phyloP scores from a whole-genome alignment of 164 flowering plant species.

The Liquidambar formosana region DNA sequence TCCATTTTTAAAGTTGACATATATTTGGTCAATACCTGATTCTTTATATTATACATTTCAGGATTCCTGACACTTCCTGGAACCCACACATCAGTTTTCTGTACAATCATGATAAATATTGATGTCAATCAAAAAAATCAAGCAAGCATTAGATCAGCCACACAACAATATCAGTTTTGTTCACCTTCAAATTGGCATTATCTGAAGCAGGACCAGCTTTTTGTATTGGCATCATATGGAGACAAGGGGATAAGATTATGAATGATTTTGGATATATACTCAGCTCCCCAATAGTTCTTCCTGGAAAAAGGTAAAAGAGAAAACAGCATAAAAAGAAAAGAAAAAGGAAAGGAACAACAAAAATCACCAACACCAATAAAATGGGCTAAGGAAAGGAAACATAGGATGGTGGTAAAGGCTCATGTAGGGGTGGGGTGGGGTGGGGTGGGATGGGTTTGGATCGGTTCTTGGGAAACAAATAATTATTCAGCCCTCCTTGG shows the following conservation, averaged over 20 bases:
- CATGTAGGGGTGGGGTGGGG: no score
- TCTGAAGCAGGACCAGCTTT: constrained; percentile 53
- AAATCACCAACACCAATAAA: neutral
- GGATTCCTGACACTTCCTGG: constrained; percentile 88
- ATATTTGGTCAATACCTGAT: constrained; percentile 61
- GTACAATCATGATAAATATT: constrained; percentile 18
- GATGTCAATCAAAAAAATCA: neutral
- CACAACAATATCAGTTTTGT: neutral
- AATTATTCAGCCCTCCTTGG: no score
- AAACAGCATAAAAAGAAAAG: neutral
- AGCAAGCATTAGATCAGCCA: neutral
- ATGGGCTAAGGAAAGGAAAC: no score
- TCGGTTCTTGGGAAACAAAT: no score
- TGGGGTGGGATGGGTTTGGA: no score
- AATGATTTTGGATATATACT: constrained; percentile 82
- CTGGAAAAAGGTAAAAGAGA: constrained; percentile 34
- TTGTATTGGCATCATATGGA: constrained; percentile 94
- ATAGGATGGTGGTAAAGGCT: no score
- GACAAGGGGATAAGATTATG: constrained; percentile 75
- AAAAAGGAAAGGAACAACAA: neutral
- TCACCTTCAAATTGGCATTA: constrained; percentile 41
- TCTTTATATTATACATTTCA: constrained; percentile 77
- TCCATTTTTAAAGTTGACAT: neutral
- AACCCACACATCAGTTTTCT: constrained; percentile 69
- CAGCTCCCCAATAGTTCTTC: constrained; percentile 90